Evolutionary conservation across 169 alveolate genomes (phyloP).

Genomic region (Eimeria acervulina): DNA sequence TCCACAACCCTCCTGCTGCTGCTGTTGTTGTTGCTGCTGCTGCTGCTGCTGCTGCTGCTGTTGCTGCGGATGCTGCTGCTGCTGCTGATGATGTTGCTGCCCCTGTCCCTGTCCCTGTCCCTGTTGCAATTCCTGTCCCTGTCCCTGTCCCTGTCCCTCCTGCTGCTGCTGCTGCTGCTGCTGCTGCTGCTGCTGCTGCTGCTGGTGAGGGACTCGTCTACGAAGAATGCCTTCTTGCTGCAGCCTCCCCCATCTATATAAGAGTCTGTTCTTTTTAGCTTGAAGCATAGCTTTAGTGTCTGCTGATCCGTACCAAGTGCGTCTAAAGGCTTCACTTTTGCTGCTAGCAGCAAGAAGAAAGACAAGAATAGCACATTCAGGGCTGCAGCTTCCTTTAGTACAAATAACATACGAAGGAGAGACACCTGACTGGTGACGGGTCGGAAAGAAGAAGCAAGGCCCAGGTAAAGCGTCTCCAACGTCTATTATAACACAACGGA

Average conservation of each 20-base stretch:
- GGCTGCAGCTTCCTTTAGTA: conserved; percentile 89
- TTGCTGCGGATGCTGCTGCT: no score
- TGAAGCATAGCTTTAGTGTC: conserved; percentile 79
- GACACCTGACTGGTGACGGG: conserved; percentile 81
- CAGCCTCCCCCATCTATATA: conserved; percentile 85
- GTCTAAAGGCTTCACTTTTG: conserved; percentile 86
- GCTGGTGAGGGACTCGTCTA: not conserved
- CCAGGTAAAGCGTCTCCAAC: conserved; percentile 90
- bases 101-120: not conserved
- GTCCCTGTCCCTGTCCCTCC: not conserved
- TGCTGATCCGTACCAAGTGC: conserved; percentile 86
- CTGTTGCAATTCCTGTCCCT: not conserved
- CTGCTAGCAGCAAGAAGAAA: conserved; percentile 86
- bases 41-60: not conserved
- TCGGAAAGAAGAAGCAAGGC: conserved; percentile 85
- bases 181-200: conserved; percentile 9
- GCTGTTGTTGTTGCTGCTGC: not conserved
- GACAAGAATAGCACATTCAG: conserved; percentile 88
- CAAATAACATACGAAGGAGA: conserved; percentile 87
- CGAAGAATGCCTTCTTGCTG: not conserved
- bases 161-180: not conserved
- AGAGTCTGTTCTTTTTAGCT: conserved; percentile 84
- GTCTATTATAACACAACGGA: conserved; percentile 87
- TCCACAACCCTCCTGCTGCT: no score
- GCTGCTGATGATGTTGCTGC: not conserved